A percentile compares a stretch with the other conserved stretches of the same genome.
Conservation (phyloP, 140 eudicot genomes). For the Senecio squalidus region DNA sequence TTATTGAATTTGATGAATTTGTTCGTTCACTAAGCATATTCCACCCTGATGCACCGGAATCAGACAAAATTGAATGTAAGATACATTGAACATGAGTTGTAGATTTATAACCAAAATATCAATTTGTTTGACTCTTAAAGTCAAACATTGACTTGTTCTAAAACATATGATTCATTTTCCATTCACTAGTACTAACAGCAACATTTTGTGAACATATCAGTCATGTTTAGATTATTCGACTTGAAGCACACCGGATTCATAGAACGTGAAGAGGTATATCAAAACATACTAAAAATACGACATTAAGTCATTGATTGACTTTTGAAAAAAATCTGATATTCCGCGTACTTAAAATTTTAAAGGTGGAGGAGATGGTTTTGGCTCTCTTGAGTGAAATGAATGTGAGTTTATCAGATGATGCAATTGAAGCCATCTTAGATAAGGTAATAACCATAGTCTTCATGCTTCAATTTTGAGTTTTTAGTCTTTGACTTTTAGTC, state of each 20-base stretch:
- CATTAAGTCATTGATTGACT: conserved; percentile 11
- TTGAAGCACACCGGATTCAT: conserved; percentile 60
- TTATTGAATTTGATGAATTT: conserved; percentile 85
- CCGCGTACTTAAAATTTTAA: neutral
- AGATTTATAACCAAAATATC: neutral
- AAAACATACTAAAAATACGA: neutral
- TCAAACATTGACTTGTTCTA: conserved; percentile 2
- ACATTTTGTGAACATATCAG: conserved; percentile 35
- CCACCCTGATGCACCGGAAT: conserved; percentile 70
- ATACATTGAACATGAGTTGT: neutral
- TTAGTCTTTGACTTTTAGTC: neutral
- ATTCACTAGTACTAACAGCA: neutral
- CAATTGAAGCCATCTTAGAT: conserved; percentile 56
- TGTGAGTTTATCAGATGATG: conserved; percentile 51
- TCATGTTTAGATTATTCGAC: conserved; percentile 70
- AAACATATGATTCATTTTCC: neutral
- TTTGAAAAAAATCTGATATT: conserved; percentile 8
- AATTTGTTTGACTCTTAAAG: conserved; percentile 10
- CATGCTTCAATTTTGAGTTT: conserved; percentile 10
- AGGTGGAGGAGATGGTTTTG: conserved; percentile 78
- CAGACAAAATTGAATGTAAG: conserved; percentile 74
- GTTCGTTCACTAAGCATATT: conserved; percentile 75
- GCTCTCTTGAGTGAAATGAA: conserved; percentile 57
- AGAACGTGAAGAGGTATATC: conserved; percentile 76
- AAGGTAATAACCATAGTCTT: conserved; percentile 42